Percentiles rank a stretch among this genome's conserved stretches.
phyloP scores from a whole-genome alignment of 768 basidiomycete genomes.

The Boletus eberwhitei region DNA sequence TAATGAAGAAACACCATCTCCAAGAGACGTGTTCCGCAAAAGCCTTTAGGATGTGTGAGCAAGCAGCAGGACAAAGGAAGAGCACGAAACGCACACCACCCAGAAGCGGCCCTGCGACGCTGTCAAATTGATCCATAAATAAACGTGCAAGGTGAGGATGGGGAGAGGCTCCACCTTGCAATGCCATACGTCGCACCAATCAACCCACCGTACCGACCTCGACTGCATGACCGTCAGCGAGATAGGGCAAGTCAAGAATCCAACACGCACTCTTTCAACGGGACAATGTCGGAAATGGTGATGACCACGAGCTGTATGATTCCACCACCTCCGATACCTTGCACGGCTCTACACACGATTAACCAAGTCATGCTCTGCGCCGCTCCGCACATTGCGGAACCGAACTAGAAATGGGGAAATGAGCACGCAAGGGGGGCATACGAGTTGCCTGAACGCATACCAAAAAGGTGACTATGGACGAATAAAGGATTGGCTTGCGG shows the following conservation, averaged over 20 bases:
- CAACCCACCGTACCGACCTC: conserved; percentile 74
- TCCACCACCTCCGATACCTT: conserved; percentile 82
- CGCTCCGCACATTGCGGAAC: conserved; percentile 78
- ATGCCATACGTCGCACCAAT: conserved; percentile 79
- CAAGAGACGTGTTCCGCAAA: conserved; percentile 74
- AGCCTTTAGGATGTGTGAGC: conserved; percentile 31
- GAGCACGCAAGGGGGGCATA: neutral
- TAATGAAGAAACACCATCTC: conserved; percentile 86
- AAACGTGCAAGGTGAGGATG: neutral
- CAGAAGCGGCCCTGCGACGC: conserved; percentile 75
- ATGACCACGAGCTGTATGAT: conserved; percentile 76
- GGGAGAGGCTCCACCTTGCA: conserved; percentile 36
- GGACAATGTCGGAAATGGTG: conserved; percentile 79
- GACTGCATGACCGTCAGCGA: conserved; percentile 40
- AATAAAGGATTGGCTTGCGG: conserved; percentile 68
- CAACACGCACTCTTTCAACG: conserved; percentile 62
- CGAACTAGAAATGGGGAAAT: conserved; percentile 43
- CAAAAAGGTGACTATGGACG: conserved; percentile 65
- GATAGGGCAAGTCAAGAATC: neutral
- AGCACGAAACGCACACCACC: conserved; percentile 59
- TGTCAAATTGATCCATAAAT: conserved; percentile 12
- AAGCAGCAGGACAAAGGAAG: neutral
- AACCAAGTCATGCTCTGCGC: conserved; percentile 79
- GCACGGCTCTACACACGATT: conserved; percentile 70
- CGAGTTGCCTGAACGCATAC: conserved; percentile 33